Base-by-base conservation (phyloP, 495 filamentous ascomycete genomes). In the Aspergillus egyptiacus region DNA sequence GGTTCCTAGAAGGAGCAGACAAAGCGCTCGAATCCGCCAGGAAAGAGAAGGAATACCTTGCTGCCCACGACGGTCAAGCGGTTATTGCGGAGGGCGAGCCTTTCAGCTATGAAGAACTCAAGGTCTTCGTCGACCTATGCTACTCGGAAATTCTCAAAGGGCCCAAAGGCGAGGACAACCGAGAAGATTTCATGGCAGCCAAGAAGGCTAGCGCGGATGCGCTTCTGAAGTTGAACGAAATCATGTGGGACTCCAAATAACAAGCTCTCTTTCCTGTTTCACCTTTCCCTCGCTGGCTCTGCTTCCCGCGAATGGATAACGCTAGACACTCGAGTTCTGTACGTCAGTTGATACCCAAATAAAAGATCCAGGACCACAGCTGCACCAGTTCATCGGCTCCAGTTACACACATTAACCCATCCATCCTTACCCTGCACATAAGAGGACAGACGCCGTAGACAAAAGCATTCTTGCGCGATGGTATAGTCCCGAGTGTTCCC, bases 31-130 rank as follows among this genome's bases (percentile, higher is more conserved):
- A 77, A 34, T 77, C 78, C 55, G 82, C 83, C 0, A 81, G 82
- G 59, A 73, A 76, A 41, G 75, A 78, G 50, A 75, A 72, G 51
- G 67, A 68, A 37, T 49, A 62, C 14, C 66, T 71, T 40, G 69
- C 69, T 2, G 53, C 65, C 0, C 59, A 69, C 10, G 63, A 61
- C 7, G 56, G 61, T 6, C 57, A 67, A 42, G 65, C 69, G 11
- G 46, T 70, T 24, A 57, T 66, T 35, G 67, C 65, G 2, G 65
- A 68, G 31, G 68, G 64, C 41, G 67, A 72, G 59, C 71, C 59
- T 0, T 96, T 91, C 48, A 83, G 71, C 14, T 86, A 89, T 48
- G 90, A 94, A 37, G 88, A 95, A 63, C 70, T 96, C 53, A 91
- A 88, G 67, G 77, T 78, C 7, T 70, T 97, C 28, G 67, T 96